These are phyloP conservation scores for Trametes punicea DNA, from an alignment of 768 basidiomycete species.

Conservation along the genomic window DNA sequence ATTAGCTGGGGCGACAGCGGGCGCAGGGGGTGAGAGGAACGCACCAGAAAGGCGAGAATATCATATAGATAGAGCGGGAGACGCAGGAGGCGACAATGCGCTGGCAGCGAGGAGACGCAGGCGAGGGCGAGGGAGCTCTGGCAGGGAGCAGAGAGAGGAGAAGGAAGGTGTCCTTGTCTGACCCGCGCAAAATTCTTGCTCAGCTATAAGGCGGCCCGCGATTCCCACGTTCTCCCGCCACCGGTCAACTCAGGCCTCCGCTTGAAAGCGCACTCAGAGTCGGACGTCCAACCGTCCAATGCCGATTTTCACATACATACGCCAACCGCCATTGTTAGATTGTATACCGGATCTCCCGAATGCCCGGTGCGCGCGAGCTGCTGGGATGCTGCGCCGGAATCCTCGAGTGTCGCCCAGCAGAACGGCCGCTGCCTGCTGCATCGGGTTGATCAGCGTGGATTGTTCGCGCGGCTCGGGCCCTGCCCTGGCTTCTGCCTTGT, in stretches of 20 bases:
- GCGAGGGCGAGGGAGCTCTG: not conserved
- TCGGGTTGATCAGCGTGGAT: not conserved
- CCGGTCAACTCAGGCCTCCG: constrained; percentile 23
- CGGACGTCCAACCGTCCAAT: no score
- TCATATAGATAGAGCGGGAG: constrained; percentile 23
- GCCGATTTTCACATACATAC: not conserved
- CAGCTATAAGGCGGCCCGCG: constrained; percentile 1
- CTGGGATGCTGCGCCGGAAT: no score
- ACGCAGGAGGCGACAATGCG: constrained; percentile 9
- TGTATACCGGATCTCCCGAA: not conserved
- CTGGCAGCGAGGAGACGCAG: constrained; percentile 3
- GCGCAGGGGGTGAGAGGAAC: not conserved
- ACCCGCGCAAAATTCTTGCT: constrained; percentile 10
- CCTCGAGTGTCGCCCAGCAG: no score
- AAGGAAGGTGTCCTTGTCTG: constrained; percentile 14
- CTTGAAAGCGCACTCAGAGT: no score
- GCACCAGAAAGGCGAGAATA: constrained; percentile 21
- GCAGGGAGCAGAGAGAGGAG: not conserved
- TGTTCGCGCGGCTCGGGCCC: not conserved
- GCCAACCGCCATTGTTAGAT: not conserved
- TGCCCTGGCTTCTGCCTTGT: not conserved
- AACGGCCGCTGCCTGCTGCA: not conserved
- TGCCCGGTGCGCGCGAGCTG: no score
- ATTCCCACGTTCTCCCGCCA: constrained; percentile 14
- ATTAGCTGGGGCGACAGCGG: not conserved